Evolutionary conservation across 2,329 filamentous ascomycete genomes (phyloP).

Genomic region (Colletotrichum incanum): DNA sequence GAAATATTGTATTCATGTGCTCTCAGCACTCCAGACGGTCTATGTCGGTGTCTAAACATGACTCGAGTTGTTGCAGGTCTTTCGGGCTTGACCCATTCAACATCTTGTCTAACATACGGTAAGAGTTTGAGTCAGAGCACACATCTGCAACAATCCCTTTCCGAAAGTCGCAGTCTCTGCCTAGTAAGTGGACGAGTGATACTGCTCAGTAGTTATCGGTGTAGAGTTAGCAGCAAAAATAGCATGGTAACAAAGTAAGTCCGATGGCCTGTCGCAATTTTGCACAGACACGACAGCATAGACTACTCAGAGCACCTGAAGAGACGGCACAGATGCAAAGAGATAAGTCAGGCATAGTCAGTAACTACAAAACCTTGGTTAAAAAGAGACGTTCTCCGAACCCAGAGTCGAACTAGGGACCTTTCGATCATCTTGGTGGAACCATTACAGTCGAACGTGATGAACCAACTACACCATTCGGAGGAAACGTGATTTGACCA

Average conservation of each 20-base stretch:
- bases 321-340: background rate
- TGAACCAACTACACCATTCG: constrained; percentile 39
- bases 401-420: constrained; percentile 37
- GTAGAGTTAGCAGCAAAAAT: no score
- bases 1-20: background rate
- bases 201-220: background rate
- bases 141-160: background rate
- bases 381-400: constrained; percentile 15
- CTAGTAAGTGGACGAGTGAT: background rate
- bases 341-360: background rate
- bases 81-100: background rate
- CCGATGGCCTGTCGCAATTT: background rate
- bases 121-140: background rate
- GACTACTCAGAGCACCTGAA: background rate
- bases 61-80: background rate
- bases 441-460: constrained; percentile 39
- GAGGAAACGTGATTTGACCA: constrained; percentile 25
- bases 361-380: background rate
- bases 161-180: background rate
- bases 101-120: background rate
- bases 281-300: background rate
- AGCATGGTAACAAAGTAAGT: background rate
- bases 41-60: background rate
- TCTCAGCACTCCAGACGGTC: no score
- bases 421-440: constrained; percentile 29